These are phyloP conservation scores for Ceratocystis cubensis DNA, from an alignment of 2,329 filamentous ascomycete species.

Conservation along the genomic window DNA sequence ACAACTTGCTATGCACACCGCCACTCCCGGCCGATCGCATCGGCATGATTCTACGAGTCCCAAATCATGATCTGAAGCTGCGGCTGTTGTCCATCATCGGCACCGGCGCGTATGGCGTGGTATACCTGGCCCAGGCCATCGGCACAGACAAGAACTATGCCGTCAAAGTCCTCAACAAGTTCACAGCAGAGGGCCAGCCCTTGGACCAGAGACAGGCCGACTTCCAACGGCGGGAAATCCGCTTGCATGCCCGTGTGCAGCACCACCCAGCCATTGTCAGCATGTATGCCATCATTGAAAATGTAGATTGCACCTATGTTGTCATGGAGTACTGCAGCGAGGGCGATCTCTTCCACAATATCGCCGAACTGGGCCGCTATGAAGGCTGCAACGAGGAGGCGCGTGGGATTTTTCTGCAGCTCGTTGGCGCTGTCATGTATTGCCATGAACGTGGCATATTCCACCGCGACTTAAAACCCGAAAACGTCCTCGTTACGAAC, in stretches of 20 bases:
- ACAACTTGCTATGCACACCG: not conserved
- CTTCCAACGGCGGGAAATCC: constrained; percentile 89
- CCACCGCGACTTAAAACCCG: constrained; percentile 93
- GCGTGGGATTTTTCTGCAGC: constrained; percentile 81
- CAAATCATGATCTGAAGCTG: constrained; percentile 58
- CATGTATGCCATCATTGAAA: constrained; percentile 85
- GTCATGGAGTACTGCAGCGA: constrained; percentile 95
- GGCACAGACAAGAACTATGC: constrained; percentile 74
- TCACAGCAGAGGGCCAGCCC: constrained; percentile 54
- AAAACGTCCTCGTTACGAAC: constrained; percentile 91
- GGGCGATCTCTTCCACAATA: constrained; percentile 93
- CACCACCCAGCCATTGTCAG: constrained; percentile 88
- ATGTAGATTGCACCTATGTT: constrained; percentile 84
- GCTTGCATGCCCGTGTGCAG: constrained; percentile 78
- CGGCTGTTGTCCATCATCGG: constrained; percentile 59
- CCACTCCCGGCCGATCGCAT: not conserved
- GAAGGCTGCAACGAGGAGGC: constrained; percentile 82
- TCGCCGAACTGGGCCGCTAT: constrained; percentile 88
- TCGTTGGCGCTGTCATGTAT: constrained; percentile 89
- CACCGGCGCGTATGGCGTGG: constrained; percentile 90
- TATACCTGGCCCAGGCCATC: constrained; percentile 79
- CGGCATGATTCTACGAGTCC: not conserved
- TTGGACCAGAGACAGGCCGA: constrained; percentile 75
- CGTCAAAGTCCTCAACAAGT: constrained; percentile 93
- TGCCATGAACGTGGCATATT: constrained; percentile 92